A percentile compares a stretch with the other conserved stretches of the same genome.
Conservation (phyloP, 495 filamentous ascomycete species). For the Pyrenopolyporus hunteri region DNA sequence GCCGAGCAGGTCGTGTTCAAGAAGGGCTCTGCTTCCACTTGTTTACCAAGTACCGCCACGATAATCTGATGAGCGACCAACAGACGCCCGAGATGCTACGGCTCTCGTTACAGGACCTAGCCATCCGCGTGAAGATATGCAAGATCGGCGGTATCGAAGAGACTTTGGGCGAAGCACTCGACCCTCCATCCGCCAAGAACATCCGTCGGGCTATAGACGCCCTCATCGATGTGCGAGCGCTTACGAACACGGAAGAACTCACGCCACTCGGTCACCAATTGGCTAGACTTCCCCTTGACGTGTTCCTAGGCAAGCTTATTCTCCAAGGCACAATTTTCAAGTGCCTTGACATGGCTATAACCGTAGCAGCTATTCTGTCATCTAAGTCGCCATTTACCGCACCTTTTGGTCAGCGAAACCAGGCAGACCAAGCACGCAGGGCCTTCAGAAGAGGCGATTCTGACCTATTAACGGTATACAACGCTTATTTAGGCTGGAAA, state of each 20-base stretch:
- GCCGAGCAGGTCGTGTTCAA: constrained; percentile 94
- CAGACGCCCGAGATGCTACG: constrained; percentile 96
- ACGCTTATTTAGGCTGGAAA: constrained; percentile 89
- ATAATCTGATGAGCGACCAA: constrained; percentile 78
- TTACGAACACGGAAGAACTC: constrained; percentile 79
- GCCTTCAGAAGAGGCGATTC: constrained; percentile 87
- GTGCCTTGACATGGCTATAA: constrained; percentile 87
- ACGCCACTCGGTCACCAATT: constrained; percentile 86
- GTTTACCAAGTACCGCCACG: constrained; percentile 87
- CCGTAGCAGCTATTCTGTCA: constrained; percentile 88
- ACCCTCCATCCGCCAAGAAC: constrained; percentile 88
- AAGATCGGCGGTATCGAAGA: constrained; percentile 90
- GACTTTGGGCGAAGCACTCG: constrained; percentile 85
- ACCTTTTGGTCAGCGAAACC: constrained; percentile 78
- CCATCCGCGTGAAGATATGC: constrained; percentile 96
- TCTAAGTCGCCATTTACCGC: constrained; percentile 93
- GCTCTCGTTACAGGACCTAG: constrained; percentile 89
- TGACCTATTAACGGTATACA: constrained; percentile 89
- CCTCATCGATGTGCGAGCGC: constrained; percentile 88
- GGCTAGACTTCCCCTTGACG: constrained; percentile 86
- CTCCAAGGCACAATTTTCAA: constrained; percentile 83
- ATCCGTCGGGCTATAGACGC: constrained; percentile 91
- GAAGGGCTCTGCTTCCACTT: constrained; percentile 94
- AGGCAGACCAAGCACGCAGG: constrained; percentile 76
- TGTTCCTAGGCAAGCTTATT: constrained; percentile 92